These are phyloP conservation scores for Xylaria multiplex DNA, from an alignment of 2,329 filamentous ascomycete genomes.

Conservation along the genomic window DNA sequence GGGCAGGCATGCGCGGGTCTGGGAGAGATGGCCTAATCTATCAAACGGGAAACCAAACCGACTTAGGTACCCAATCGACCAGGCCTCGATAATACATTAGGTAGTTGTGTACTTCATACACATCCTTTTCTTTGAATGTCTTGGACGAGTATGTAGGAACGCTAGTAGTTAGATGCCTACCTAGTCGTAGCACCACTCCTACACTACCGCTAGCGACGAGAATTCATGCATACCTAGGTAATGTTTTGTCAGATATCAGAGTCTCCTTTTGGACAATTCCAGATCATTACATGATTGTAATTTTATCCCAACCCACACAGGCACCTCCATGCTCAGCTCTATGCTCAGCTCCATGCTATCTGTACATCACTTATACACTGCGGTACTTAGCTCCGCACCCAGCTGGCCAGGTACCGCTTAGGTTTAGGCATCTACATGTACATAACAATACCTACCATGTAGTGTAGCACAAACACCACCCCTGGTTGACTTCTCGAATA, in stretches of 20 bases:
- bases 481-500: not conserved
- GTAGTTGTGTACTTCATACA: no score
- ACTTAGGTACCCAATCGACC: not conserved
- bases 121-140: not conserved
- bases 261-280: not conserved
- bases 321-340: no score
- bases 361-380: no score
- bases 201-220: not conserved
- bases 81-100: not conserved
- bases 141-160: no score
- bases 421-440: not conserved
- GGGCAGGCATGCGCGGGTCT: not conserved
- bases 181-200: not conserved
- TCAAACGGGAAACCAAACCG: not conserved
- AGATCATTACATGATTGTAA: slow-evolving; percentile 5
- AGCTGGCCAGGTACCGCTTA: not conserved
- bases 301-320: not conserved
- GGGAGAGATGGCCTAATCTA: not conserved
- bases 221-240: not conserved
- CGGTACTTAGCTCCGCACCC: not conserved
- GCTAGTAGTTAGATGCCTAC: not conserved
- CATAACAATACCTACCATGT: not conserved
- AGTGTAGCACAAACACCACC: not conserved
- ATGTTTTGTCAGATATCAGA: slow-evolving; percentile 6
- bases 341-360: no score